A percentile compares a stretch with the other conserved stretches of the same genome.
phyloP scores from a whole-genome alignment of 139 green algal species.

The Prasinococcaceae sp. region DNA sequence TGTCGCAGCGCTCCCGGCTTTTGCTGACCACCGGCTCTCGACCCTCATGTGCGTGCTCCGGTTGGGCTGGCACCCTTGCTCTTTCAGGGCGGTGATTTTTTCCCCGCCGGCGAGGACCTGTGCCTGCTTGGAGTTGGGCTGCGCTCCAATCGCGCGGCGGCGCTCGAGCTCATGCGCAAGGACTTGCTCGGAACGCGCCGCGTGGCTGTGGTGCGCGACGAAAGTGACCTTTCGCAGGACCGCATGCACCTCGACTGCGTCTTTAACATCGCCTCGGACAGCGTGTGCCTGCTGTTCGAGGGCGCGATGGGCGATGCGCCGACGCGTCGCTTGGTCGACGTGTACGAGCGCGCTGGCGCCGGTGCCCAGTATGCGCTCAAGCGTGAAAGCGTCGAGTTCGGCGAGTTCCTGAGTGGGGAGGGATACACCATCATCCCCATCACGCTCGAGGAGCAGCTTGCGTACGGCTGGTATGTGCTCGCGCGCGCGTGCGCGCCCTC shows the following conservation, averaged over 20 bases:
- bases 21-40: too few species aligned
- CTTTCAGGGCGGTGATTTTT: too few species aligned
- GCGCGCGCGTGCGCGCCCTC: too few species aligned
- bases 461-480: constrained; percentile 77
- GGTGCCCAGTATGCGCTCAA: constrained; percentile 21
- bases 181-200: constrained; percentile 66
- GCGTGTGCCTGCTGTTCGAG: constrained; percentile 62
- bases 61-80: too few species aligned
- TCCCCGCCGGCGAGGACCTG: constrained; percentile 57
- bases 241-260: constrained; percentile 96
- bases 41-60: too few species aligned
- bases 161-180: constrained; percentile 70
- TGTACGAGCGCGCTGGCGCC: constrained; percentile 15
- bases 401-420: constrained; percentile 29
- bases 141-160: constrained; percentile 72
- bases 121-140: constrained; percentile 66
- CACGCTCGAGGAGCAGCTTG: constrained; percentile 60
- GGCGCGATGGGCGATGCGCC: constrained; percentile 61
- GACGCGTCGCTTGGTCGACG: constrained; percentile 55
- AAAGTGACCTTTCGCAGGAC: constrained; percentile 81
- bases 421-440: constrained; percentile 87
- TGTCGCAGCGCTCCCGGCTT: too few species aligned
- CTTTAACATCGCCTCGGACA: constrained; percentile 67
- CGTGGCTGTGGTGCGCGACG: constrained; percentile 73
- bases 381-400: constrained; percentile 63